Conservation (phyloP, 306 rosid species). For the Oxytropis ochrocephala region DNA sequence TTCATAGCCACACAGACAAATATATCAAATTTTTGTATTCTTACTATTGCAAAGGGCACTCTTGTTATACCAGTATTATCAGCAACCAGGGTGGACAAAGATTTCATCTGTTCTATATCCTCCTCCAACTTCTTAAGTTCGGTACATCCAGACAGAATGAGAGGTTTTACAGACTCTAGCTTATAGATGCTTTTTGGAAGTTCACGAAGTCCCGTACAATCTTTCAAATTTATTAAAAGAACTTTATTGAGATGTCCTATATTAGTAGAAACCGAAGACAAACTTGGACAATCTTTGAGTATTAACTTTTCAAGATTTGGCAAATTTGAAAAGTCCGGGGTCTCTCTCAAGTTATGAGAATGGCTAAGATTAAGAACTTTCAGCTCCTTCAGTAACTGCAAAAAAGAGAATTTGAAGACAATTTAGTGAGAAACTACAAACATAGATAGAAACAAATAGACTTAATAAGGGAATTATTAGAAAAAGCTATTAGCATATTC, state of each 20-base stretch:
- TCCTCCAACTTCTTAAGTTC: neutral
- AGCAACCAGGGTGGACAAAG: neutral
- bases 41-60: constrained; percentile 8
- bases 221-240: constrained; percentile 16
- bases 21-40: neutral
- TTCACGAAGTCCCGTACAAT: neutral
- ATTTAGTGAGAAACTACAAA: neutral
- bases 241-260: constrained; percentile 2
- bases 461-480: neutral
- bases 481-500: neutral
- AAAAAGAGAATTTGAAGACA: neutral
- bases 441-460: neutral
- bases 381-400: constrained; percentile 3
- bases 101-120: neutral
- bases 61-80: constrained; percentile 27
- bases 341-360: neutral
- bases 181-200: constrained; percentile 30
- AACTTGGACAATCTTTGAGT: neutral
- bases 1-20: constrained; percentile 28
- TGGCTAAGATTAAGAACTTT: neutral
- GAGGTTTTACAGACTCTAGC: constrained; percentile 3
- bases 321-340: neutral
- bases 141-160: constrained; percentile 20
- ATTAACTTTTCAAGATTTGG: neutral
- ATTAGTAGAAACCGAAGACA: neutral